Evolutionary conservation across 768 basidiomycete species (phyloP).

Genomic region (Punctularia strigosozonata): DNA sequence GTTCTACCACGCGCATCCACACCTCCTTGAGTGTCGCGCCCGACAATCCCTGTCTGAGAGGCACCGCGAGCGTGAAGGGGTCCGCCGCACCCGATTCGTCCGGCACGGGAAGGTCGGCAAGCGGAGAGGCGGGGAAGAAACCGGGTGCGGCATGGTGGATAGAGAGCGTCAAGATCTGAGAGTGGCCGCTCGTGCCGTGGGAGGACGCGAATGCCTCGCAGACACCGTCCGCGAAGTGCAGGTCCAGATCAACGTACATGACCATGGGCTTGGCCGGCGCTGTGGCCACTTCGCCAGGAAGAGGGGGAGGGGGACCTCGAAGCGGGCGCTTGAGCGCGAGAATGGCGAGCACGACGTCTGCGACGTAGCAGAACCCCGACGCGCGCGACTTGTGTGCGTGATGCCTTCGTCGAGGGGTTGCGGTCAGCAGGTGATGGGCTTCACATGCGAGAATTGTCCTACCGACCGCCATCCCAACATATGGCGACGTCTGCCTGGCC

Average conservation of each 20-base stretch:
- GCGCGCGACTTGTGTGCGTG: constrained; percentile 73
- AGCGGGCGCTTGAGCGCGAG: constrained; percentile 45
- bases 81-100: too few species aligned
- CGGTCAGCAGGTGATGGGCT: neutral
- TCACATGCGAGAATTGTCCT: constrained; percentile 4
- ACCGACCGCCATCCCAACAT: constrained; percentile 90
- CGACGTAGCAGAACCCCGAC: constrained; percentile 90
- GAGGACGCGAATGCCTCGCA: constrained; percentile 58
- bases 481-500: constrained; percentile 50
- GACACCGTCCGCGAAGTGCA: constrained; percentile 87
- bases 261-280: constrained; percentile 38
- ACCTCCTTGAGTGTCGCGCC: constrained; percentile 46
- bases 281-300: neutral
- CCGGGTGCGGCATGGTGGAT: constrained; percentile 75
- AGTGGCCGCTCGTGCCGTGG: constrained; percentile 18
- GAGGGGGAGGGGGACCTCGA: constrained; percentile 8
- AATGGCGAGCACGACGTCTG: constrained; percentile 78
- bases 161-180: constrained; percentile 48
- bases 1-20: constrained; percentile 49
- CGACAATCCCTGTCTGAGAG: constrained; percentile 64
- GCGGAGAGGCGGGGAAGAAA: constrained; percentile 66
- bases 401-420: constrained; percentile 35
- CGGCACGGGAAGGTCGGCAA: constrained; percentile 31
- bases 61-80: constrained; percentile 69
- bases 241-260: constrained; percentile 87